A percentile compares a stretch with the other conserved stretches of the same genome.
These are phyloP conservation scores for Fusarium bulbicola DNA, from an alignment of 2,329 filamentous ascomycete genomes.

Conservation along the genomic window DNA sequence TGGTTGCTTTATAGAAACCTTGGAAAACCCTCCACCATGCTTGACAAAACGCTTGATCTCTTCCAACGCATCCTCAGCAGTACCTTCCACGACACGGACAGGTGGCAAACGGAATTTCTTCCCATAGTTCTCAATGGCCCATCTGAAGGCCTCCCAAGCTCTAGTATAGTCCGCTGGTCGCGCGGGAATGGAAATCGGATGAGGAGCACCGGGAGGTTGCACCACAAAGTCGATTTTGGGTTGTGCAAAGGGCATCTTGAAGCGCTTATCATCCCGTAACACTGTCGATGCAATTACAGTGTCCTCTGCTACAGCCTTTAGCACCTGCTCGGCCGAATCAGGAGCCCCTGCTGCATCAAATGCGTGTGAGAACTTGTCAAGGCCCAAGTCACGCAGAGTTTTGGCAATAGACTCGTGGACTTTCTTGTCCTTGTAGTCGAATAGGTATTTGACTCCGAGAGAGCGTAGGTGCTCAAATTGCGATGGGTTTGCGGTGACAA, in stretches of 20 bases:
- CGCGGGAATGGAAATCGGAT: neutral
- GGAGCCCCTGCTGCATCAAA: neutral
- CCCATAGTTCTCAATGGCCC: neutral
- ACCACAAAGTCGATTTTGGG: neutral
- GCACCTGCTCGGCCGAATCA: neutral
- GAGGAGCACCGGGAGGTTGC: neutral
- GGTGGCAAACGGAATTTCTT: neutral
- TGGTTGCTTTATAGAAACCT: neutral
- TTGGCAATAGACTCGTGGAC: neutral
- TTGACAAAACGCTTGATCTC: neutral
- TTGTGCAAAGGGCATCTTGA: neutral
- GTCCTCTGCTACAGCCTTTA: rapidly evolving
- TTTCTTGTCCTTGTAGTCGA: neutral
- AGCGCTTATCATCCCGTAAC: rapidly evolving
- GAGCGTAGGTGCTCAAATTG: neutral
- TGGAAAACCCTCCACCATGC: neutral
- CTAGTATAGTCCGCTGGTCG: neutral
- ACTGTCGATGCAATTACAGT: neutral
- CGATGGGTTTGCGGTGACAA: neutral
- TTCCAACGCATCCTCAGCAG: neutral
- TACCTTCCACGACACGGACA: neutral
- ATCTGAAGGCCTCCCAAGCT: neutral
- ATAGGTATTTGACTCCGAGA: neutral
- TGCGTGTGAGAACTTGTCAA: neutral
- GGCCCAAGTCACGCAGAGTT: too few relatives aligned